A percentile compares a stretch with the other conserved stretches of the same genome.
These are phyloP conservation scores for Raphanus sativus DNA, from an alignment of 345 rosid genomes.

Conservation along the genomic window DNA sequence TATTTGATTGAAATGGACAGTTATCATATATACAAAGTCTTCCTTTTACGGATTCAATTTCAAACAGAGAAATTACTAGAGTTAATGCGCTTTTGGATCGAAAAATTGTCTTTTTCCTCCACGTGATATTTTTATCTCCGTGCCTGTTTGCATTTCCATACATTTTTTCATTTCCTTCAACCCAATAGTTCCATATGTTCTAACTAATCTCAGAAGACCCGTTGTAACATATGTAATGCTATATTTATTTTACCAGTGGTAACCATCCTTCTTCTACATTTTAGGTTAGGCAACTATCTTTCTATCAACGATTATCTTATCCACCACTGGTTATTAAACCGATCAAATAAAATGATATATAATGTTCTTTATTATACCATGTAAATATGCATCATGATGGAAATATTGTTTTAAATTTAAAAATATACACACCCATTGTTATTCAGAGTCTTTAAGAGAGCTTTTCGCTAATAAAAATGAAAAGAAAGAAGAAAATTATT, in stretches of 20 bases:
- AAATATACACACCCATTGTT: too few relatives aligned
- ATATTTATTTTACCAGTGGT: neutral
- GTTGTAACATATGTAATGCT: neutral
- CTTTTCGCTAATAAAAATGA: too few relatives aligned
- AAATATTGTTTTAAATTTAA: too few relatives aligned
- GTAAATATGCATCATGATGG: neutral
- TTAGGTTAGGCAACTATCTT: neutral
- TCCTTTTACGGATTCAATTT: neutral
- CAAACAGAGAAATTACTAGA: neutral
- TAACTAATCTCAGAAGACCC: neutral
- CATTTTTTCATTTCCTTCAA: neutral
- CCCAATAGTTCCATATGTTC: neutral
- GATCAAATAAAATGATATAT: neutral
- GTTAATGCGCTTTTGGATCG: neutral
- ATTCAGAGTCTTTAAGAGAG: too few relatives aligned
- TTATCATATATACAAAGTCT: neutral
- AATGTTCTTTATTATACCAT: neutral
- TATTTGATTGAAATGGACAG: slow-evolving; percentile 7
- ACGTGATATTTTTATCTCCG: neutral
- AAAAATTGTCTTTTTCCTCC: neutral
- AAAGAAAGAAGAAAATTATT: too few relatives aligned
- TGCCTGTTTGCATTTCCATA: neutral
- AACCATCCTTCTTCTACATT: neutral
- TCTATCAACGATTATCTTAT: neutral
- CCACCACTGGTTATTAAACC: neutral